Conservation (phyloP, 2,329 filamentous ascomycete genomes). For the Didymella exigua region DNA sequence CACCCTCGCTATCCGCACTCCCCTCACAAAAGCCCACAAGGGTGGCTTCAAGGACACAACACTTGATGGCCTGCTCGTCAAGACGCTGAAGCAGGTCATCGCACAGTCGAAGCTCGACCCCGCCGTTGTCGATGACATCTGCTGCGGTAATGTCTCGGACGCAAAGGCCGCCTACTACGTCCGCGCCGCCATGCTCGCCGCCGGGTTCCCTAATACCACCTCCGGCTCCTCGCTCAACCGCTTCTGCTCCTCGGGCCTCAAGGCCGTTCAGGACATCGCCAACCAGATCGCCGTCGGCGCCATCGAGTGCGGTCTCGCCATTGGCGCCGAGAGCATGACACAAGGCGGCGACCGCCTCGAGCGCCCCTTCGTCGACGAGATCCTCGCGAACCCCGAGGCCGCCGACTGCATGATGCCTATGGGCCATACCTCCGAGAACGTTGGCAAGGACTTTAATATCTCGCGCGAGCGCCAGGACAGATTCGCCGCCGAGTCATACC, state of each 20-base stretch:
- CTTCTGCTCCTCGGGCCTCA: constrained; percentile 96
- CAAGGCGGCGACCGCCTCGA: constrained; percentile 71
- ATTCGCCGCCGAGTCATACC: constrained; percentile 86
- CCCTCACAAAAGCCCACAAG: constrained; percentile 85
- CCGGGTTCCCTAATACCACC: constrained; percentile 91
- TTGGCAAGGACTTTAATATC: constrained; percentile 88
- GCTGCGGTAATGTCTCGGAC: constrained; percentile 89
- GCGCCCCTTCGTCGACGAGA: constrained; percentile 76
- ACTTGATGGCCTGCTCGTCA: constrained; percentile 84
- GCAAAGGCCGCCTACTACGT: constrained; percentile 87
- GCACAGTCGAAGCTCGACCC: constrained; percentile 79
- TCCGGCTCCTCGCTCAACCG: constrained; percentile 84
- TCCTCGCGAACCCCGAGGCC: constrained; percentile 76
- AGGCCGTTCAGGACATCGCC: constrained; percentile 93
- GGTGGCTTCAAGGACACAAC: constrained; percentile 94
- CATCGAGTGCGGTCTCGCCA: constrained; percentile 85
- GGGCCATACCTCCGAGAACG: constrained; percentile 98
- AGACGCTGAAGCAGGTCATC: constrained; percentile 71
- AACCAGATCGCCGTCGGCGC: constrained; percentile 79
- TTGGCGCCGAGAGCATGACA: constrained; percentile 91
- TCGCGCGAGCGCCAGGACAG: constrained; percentile 79
- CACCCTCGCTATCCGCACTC: constrained; percentile 87
- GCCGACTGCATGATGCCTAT: constrained; percentile 90
- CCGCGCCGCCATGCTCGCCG: constrained; percentile 85
- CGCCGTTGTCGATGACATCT: constrained; percentile 83